phyloP scores from a whole-genome alignment of 1,284 basidiomycete species.

The Sanguinoderma infundibulare region DNA sequence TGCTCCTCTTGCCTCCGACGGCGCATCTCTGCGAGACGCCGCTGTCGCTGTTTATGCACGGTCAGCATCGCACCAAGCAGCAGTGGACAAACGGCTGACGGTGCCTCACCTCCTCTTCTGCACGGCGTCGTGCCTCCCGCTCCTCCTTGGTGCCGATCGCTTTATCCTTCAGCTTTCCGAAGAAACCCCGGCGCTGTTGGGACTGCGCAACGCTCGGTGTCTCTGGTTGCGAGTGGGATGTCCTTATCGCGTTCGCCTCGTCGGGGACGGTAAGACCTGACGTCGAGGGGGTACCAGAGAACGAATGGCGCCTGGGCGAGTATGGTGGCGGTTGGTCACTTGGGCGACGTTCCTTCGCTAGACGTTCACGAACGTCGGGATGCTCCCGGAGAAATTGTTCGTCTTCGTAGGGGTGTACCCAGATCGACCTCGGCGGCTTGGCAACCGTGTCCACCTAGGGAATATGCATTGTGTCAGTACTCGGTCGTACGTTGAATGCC shows the following conservation, averaged over 20 bases:
- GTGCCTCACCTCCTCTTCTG: slow-evolving; percentile 34
- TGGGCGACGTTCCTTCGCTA: slow-evolving; percentile 28
- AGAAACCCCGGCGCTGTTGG: slow-evolving; percentile 51
- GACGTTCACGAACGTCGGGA: slow-evolving; percentile 50
- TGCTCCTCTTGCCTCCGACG: slow-evolving; percentile 29
- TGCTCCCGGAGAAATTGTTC: slow-evolving; percentile 61
- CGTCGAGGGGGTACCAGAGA: slow-evolving; percentile 24
- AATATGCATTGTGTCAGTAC: slow-evolving; percentile 13
- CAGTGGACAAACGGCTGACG: background rate
- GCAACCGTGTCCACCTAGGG: slow-evolving; percentile 66
- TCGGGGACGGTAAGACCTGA: slow-evolving; percentile 8
- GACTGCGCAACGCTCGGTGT: slow-evolving; percentile 18
- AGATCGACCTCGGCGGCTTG: slow-evolving; percentile 68
- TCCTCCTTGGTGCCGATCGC: slow-evolving; percentile 67
- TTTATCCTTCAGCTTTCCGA: slow-evolving; percentile 66
- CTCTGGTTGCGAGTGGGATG: slow-evolving; percentile 26
- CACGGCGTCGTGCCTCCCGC: slow-evolving; percentile 41
- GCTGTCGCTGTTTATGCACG: slow-evolving; percentile 22
- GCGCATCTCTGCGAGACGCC: slow-evolving; percentile 35
- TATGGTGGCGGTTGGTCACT: slow-evolving; percentile 31
- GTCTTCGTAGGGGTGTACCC: slow-evolving; percentile 75
- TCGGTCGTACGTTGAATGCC: slow-evolving; percentile 1
- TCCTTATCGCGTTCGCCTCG: slow-evolving; percentile 9
- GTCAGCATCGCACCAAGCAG: background rate
- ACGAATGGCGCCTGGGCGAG: slow-evolving; percentile 39